Evolutionary conservation across 1,139 yeast species (phyloP), one percentile per base, ranked within the genome.

Genomic region (Yamadazyma siamensis): DNA sequence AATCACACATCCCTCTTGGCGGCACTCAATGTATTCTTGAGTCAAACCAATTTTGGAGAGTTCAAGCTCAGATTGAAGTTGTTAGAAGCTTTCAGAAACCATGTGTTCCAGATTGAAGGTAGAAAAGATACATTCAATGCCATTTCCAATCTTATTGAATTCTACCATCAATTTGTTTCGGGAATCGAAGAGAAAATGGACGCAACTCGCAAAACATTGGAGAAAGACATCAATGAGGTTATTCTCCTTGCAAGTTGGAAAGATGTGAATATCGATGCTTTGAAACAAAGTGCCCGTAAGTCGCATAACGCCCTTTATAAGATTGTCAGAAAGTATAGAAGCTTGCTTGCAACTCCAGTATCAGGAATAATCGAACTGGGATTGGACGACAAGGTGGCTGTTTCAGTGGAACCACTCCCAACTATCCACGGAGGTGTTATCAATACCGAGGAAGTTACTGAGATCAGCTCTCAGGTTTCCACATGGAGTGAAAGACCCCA

Each of bases 181-280:
- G 50, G 56, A 4, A 61, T 89, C 13, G 52, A 56, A 2, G 72
- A 71, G 0, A 59, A 62, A 12, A 56, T 88, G 15, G 49, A 46
- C 0, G 52, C 54, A 1, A 68, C 70, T 1, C 77, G 71, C 50
- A 75, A 70, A 44, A 56, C 59, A 6, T 60, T 91, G 23, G 88
- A 81, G 39, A 89, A 88, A 49, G 91, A 87, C 33, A 75, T 91
- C 15, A 70, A 77, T 26, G 98, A 94, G 38, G 81, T 88, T 4
- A 87, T 91, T 29, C 61, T 87, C 29, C 66, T 94, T 18, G 96
- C 97, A 1, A 85, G 96, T 50, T 94, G 98, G 97, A 88, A 89
- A 48, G 99, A 94, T 58, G 91, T 89, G 9, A 94, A 94, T 49
- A 78, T 88, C 28, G 94, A 83, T 50, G 96, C 98, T 0, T 70